These are phyloP conservation scores for Populus ilicifolia DNA, from an alignment of 345 rosid genomes.

Conservation along the genomic window DNA sequence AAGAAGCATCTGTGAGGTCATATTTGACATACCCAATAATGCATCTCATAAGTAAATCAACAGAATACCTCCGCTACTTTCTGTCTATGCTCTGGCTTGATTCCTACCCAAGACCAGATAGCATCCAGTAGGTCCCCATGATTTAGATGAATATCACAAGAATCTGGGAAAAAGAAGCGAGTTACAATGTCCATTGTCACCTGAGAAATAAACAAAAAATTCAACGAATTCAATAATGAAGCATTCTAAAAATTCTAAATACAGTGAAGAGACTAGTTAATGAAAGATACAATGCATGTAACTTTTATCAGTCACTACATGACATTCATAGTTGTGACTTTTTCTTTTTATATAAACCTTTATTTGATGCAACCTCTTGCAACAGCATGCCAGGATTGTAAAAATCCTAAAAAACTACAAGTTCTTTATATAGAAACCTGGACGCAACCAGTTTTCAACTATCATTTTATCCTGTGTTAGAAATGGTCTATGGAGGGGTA, in stretches of 20 bases:
- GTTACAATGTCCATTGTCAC: slow-evolving; percentile 64
- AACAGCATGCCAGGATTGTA: background rate
- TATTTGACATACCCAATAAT: slow-evolving; percentile 8
- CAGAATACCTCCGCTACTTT: slow-evolving; percentile 86
- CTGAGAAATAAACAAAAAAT: slow-evolving; percentile 36
- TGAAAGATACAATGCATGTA: background rate
- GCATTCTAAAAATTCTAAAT: background rate
- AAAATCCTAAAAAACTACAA: background rate
- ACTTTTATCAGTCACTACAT: background rate
- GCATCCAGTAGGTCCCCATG: slow-evolving; percentile 87
- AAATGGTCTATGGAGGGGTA: background rate
- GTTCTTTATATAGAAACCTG: background rate
- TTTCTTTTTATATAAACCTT: no score
- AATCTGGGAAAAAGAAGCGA: slow-evolving; percentile 54
- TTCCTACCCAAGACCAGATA: slow-evolving; percentile 95
- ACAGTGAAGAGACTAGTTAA: background rate
- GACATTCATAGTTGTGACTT: background rate
- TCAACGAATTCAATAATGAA: background rate
- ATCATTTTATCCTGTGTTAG: background rate
- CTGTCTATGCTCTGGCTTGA: slow-evolving; percentile 70
- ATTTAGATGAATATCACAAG: slow-evolving; percentile 83
- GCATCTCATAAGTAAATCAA: slow-evolving; percentile 9
- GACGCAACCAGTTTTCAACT: background rate
- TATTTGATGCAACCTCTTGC: background rate
- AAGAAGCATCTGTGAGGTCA: slow-evolving; percentile 26